phyloP scores from a whole-genome alignment of 371 early-diverging fungal species.

The Cokeromyces recurvatus region DNA sequence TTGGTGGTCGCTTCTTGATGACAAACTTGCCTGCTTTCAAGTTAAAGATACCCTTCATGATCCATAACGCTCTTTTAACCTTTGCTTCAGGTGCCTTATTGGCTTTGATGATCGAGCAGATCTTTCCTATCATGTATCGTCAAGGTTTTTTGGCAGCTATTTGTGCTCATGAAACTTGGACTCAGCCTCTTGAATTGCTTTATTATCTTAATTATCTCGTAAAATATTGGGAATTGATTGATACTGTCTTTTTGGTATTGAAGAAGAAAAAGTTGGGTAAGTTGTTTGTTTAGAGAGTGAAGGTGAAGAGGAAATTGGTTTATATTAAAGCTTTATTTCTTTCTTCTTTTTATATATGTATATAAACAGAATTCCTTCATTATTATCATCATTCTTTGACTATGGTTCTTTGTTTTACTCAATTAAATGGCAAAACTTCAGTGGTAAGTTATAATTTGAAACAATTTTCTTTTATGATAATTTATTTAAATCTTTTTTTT shows the following conservation, averaged over 20 bases:
- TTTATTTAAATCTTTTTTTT: constrained; percentile 24
- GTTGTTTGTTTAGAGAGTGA: constrained; percentile 3
- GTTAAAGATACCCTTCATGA: constrained; percentile 59
- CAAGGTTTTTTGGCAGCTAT: constrained; percentile 69
- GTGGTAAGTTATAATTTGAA: constrained; percentile 56
- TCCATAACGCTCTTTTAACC: constrained; percentile 75
- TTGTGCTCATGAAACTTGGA: constrained; percentile 65
- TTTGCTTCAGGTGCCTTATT: constrained; percentile 60
- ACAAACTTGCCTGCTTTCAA: constrained; percentile 57
- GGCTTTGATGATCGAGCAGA: constrained; percentile 65
- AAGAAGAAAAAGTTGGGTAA: constrained; percentile 36
- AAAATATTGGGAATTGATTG: constrained; percentile 80
- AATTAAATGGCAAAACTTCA: constrained; percentile 76
- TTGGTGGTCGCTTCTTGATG: constrained; percentile 70
- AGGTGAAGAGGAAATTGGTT: not conserved
- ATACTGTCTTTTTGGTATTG: constrained; percentile 32
- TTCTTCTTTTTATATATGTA: too few relatives aligned
- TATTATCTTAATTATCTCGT: constrained; percentile 85
- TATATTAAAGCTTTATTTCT: not conserved
- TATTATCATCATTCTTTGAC: constrained; percentile 91
- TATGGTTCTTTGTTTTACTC: constrained; percentile 82
- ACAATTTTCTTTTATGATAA: not conserved
- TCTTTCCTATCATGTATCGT: constrained; percentile 57
- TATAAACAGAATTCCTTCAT: constrained; percentile 71
- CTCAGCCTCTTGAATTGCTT: constrained; percentile 68